Conservation (phyloP, 2,329 filamentous ascomycete species). For the Colletotrichum abscissum region DNA sequence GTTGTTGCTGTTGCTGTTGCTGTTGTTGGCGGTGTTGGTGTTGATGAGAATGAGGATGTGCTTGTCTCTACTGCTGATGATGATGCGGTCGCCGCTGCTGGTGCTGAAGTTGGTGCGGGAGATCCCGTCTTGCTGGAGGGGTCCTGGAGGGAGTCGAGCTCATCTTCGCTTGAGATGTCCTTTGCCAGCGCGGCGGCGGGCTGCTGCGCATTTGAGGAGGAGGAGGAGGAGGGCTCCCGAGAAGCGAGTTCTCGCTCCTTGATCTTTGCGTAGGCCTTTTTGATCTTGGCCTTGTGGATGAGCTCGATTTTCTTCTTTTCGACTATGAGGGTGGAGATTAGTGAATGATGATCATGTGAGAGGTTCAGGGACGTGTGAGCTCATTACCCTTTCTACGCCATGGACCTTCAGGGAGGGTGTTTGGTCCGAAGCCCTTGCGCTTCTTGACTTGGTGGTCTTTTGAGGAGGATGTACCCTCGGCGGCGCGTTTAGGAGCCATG, state of each 20-base stretch:
- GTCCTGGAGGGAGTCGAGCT: slow-evolving; percentile 22
- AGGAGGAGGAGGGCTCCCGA: slow-evolving; percentile 27
- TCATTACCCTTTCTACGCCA: slow-evolving; percentile 79
- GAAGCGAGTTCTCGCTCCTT: slow-evolving; percentile 68
- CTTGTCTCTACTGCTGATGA: not conserved
- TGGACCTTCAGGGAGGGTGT: slow-evolving; percentile 89
- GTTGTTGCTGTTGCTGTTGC: slow-evolving; percentile 1
- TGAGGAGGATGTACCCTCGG: slow-evolving; percentile 44
- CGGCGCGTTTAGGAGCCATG: slow-evolving; percentile 72
- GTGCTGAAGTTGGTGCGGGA: slow-evolving; percentile 37
- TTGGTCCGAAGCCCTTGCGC: slow-evolving; percentile 85
- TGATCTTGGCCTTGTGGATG: slow-evolving; percentile 93
- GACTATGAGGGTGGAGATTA: slow-evolving; percentile 57
- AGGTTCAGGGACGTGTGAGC: not conserved
- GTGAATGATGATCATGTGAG: not conserved
- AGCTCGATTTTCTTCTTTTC: slow-evolving; percentile 90
- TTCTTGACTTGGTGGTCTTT: slow-evolving; percentile 58
- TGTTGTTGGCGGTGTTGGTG: slow-evolving; percentile 5
- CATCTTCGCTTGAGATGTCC: slow-evolving; percentile 39
- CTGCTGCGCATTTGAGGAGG: slow-evolving; percentile 30
- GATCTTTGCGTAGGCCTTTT: slow-evolving; percentile 91
- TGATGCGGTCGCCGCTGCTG: slow-evolving; percentile 1
- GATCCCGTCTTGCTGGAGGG: slow-evolving; percentile 44
- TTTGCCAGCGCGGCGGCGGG: slow-evolving; percentile 12
- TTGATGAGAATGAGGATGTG: slow-evolving; percentile 7